Conservation (phyloP, 495 filamentous ascomycete genomes). For the Aspergillus heteromorphus region DNA sequence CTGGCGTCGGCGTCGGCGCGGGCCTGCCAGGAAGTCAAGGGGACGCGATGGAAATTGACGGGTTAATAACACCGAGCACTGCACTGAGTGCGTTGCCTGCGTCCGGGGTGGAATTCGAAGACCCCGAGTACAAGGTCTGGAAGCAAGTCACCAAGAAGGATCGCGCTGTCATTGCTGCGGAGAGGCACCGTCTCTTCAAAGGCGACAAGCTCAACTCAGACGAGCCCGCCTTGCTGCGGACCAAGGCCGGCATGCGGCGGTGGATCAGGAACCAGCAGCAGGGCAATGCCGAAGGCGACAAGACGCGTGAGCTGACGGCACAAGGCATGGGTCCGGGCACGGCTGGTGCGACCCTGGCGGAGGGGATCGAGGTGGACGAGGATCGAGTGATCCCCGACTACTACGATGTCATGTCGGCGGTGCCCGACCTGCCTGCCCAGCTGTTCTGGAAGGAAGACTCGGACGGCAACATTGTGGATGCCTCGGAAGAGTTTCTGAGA, state of each 20-base stretch:
- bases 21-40: constrained; percentile 58
- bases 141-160: constrained; percentile 98
- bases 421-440: constrained; percentile 74
- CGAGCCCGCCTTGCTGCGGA: constrained; percentile 79
- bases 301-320: constrained; percentile 42
- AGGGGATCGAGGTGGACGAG: constrained; percentile 84
- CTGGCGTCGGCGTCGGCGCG: constrained; percentile 55
- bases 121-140: constrained; percentile 94
- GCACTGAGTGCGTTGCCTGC: constrained; percentile 47
- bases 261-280: constrained; percentile 72
- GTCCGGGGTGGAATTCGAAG: constrained; percentile 56
- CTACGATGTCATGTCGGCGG: constrained; percentile 78
- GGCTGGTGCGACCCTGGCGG: constrained; percentile 70
- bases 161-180: constrained; percentile 75
- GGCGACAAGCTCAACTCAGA: constrained; percentile 80
- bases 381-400: constrained; percentile 83
- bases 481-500: constrained; percentile 72
- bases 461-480: constrained; percentile 79
- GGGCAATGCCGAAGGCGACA: constrained; percentile 48
- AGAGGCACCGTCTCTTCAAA: constrained; percentile 74
- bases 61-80: constrained; percentile 51
- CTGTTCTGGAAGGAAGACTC: constrained; percentile 83
- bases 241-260: constrained; percentile 69
- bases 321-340: constrained; percentile 43
- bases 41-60: constrained; percentile 80